A percentile compares a stretch with the other conserved stretches of the same genome.
These are phyloP conservation scores for Plasmodium gonderi DNA, from an alignment of 169 alveolate genomes.

Conservation along the genomic window DNA sequence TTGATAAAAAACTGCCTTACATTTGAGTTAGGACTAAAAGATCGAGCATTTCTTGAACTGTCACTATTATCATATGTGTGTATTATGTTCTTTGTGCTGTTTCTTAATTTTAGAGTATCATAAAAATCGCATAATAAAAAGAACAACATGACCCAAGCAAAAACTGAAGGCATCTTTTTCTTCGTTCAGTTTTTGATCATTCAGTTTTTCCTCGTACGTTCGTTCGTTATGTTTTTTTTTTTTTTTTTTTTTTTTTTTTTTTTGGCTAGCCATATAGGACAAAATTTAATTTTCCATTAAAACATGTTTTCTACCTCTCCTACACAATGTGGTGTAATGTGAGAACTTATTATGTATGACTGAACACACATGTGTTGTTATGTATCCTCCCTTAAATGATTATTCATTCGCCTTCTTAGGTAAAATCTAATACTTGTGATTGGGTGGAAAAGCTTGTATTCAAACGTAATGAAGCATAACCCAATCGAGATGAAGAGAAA, in stretches of 20 bases:
- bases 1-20: slow-evolving; percentile 6
- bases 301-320: neutral
- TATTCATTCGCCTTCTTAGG: too few relatives aligned
- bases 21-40: neutral
- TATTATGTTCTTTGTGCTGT: neutral
- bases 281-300: neutral
- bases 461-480: neutral
- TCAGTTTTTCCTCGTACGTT: too few relatives aligned
- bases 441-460: too few relatives aligned
- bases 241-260: neutral
- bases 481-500: neutral
- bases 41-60: neutral
- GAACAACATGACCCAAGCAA: slow-evolving; percentile 17
- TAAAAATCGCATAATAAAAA: slow-evolving; percentile 28
- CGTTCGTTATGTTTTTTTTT: neutral
- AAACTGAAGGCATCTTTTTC: slow-evolving; percentile 24
- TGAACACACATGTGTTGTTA: neutral
- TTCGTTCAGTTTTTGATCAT: neutral
- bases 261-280: neutral
- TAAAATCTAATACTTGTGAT: too few relatives aligned
- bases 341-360: neutral
- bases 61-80: neutral
- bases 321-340: neutral
- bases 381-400: too few relatives aligned
- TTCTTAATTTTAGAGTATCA: slow-evolving; percentile 32